Evolutionary conservation across 1,284 basidiomycete species (phyloP), one percentile per base, ranked within the genome.

Genomic region (Ganoderma sinense): DNA sequence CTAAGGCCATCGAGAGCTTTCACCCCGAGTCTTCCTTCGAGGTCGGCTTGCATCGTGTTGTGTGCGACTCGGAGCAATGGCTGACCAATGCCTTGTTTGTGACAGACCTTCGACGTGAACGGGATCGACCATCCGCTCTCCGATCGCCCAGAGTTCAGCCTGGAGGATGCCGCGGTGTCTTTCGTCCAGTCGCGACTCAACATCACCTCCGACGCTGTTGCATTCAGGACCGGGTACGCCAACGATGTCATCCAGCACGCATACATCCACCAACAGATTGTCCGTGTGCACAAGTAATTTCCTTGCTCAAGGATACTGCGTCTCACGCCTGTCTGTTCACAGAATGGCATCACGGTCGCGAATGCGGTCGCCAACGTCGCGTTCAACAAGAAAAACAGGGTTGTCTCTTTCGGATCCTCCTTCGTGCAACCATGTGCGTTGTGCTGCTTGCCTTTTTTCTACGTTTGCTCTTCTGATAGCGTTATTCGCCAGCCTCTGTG

Each of bases 351-450:
- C 48, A 78, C 81, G 0, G 78, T 86, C 51, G 79, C 82, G 8
- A 85, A 86, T 69, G 82, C 84, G 4, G 85, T 85, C 2, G 83
- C 83, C 7, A 86, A 86, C 72, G 79, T 86, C 26, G 83, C 81
- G 0, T 81, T 85, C 76, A 82, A 80, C 67, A 75, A 76, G 18
- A 78, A 76, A 29, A 79, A 80, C 73, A 80, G 82, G 73, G 81
- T 85, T 66, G 79, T 83, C 31, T 79, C 87, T 0, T 86, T 87
- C 70, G 85, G 87, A 4, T 83, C 84, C 3, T 88, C 85, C 0
- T 88, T 89, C 74, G 83, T 89, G 14, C 82, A 83, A 65, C 78
- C 84, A 0, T 76, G 85, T 85, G 70, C 23, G 82, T 75, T 48
- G 10, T 36, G 33, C 56, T 16, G 20, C 36, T 4, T n/a, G n/a